Percentiles rank a stretch among this genome's conserved stretches.
These are phyloP conservation scores for Carex parvula DNA, from an alignment of 176 grass and related monocot species.

Conservation along the genomic window DNA sequence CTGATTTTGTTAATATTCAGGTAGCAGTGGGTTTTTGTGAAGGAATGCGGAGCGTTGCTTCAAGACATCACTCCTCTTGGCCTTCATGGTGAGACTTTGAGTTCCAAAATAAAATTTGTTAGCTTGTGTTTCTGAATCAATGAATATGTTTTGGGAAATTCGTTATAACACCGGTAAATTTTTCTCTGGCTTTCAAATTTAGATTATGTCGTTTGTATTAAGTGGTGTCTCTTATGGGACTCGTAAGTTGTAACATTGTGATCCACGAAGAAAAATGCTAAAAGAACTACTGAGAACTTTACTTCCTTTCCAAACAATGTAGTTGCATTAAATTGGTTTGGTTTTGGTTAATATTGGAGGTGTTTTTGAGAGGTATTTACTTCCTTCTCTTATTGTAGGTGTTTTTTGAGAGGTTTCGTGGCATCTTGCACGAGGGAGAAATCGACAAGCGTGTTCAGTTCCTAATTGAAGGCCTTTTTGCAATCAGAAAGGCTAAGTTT, in stretches of 20 bases:
- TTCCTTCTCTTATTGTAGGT: slow-evolving; percentile 34
- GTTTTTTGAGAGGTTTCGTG: slow-evolving; percentile 98
- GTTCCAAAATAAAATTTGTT: neutral
- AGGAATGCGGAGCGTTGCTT: slow-evolving; percentile 88
- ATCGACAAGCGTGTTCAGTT: slow-evolving; percentile 97
- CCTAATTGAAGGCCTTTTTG: slow-evolving; percentile 95
- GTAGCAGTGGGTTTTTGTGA: slow-evolving; percentile 91
- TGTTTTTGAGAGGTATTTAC: slow-evolving; percentile 77
- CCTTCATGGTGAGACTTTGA: slow-evolving; percentile 67
- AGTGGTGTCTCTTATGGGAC: neutral
- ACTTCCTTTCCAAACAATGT: neutral
- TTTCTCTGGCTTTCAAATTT: neutral
- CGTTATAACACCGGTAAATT: neutral
- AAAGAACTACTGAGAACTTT: neutral
- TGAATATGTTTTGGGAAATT: neutral
- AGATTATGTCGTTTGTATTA: neutral
- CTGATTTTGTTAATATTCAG: slow-evolving; percentile 25
- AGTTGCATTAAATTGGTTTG: neutral
- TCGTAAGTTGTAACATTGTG: neutral
- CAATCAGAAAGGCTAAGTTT: slow-evolving; percentile 96
- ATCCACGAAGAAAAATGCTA: neutral
- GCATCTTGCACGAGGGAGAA: slow-evolving; percentile 95
- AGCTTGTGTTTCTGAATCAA: neutral
- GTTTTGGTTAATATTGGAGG: neutral
- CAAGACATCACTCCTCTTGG: slow-evolving; percentile 76